Conservation (phyloP, 495 filamentous ascomycete species). For the Pyrenula aspistea region DNA sequence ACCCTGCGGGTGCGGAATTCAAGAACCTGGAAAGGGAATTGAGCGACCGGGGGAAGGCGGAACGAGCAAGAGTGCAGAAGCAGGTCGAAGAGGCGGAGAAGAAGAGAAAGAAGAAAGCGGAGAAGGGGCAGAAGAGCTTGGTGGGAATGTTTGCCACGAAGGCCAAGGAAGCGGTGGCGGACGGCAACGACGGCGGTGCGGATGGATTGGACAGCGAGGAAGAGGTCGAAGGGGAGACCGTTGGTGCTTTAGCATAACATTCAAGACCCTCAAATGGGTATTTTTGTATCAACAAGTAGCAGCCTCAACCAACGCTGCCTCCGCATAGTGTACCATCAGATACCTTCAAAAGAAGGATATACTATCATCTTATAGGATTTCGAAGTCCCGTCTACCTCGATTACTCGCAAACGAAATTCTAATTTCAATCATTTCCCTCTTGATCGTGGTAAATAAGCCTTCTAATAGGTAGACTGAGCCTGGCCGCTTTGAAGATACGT, state of each 20-base stretch:
- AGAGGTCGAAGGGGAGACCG: background rate
- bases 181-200: slow-evolving; percentile 7
- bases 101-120: slow-evolving; percentile 36
- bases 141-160: slow-evolving; percentile 25
- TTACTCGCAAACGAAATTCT: background rate
- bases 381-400: background rate
- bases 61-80: slow-evolving; percentile 62
- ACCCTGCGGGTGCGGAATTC: slow-evolving; percentile 60
- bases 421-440: background rate
- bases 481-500: no score
- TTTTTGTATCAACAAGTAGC: background rate
- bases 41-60: slow-evolving; percentile 51
- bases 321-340: no score
- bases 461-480: no score
- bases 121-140: slow-evolving; percentile 30
- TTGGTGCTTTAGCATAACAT: background rate
- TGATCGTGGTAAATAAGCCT: no score
- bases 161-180: slow-evolving; percentile 2
- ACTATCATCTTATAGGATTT: no score
- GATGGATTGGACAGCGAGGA: slow-evolving; percentile 2
- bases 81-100: slow-evolving; percentile 56
- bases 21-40: slow-evolving; percentile 46
- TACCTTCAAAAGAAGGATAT: no score
- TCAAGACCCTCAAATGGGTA: background rate
- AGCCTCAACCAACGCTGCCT: background rate